Evolutionary conservation across 192 early-diverging fungal genomes (phyloP).

Genomic region (Backusella parvicylindrica): DNA sequence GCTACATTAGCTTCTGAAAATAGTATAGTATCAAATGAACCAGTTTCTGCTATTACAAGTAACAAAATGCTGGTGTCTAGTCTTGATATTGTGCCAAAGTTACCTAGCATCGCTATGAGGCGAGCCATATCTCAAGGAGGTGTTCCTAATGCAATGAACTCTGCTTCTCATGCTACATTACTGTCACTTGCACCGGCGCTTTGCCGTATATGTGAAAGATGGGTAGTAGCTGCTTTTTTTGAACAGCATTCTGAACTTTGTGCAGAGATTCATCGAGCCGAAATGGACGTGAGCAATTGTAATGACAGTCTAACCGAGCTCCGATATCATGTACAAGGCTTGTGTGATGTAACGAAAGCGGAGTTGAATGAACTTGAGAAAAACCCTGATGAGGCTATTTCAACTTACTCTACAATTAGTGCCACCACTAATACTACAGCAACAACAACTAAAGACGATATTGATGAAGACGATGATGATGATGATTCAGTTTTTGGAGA

Average conservation of each 20-base stretch:
- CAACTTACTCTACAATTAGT: neutral
- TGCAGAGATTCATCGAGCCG: constrained; percentile 68
- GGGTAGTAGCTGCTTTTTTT: constrained; percentile 67
- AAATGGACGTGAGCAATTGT: constrained; percentile 71
- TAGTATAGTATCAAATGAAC: neutral
- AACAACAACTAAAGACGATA: neutral
- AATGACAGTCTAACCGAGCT: constrained; percentile 69
- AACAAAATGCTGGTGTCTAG: neutral
- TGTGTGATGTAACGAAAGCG: constrained; percentile 2
- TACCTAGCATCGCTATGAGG: constrained; percentile 10
- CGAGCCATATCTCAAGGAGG: constrained; percentile 28
- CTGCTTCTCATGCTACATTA: constrained; percentile 37
- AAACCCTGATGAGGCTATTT: neutral
- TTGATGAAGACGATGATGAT: neutral
- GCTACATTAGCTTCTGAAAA: neutral
- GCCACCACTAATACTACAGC: neutral
- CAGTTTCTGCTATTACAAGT: neutral
- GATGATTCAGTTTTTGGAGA: constrained; percentile 5
- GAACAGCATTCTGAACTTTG: constrained; percentile 70
- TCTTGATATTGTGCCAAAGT: constrained; percentile 9
- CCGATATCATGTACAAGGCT: constrained; percentile 39
- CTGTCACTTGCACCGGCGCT: constrained; percentile 48
- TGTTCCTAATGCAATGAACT: neutral
- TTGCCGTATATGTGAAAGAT: constrained; percentile 78
- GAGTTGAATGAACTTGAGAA: constrained; percentile 15